Percentiles rank a stretch among this genome's conserved stretches.
Conservation (phyloP, 306 rosid genomes). For the Lathyrus oleraceus region DNA sequence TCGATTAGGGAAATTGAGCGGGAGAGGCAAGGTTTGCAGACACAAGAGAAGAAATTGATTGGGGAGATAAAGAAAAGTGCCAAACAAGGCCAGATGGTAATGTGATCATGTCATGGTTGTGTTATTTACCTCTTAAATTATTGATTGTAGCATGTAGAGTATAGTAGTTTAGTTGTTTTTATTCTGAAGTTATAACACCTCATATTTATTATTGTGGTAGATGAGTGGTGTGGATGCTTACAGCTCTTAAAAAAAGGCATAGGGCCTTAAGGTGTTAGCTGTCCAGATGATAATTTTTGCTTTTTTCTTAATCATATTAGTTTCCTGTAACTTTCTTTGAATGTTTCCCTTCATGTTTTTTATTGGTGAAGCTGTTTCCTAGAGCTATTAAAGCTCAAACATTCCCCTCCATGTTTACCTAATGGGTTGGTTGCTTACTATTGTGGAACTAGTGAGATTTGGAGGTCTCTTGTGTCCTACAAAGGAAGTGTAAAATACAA, state of each 20-base stretch:
- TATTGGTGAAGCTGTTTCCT: conserved; percentile 3
- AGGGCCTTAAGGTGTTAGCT: too few relatives aligned
- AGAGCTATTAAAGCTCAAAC: background rate
- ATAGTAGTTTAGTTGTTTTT: background rate
- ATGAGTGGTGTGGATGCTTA: background rate
- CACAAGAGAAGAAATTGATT: conserved; percentile 93
- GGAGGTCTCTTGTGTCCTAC: background rate
- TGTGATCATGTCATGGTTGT: conserved; percentile 29
- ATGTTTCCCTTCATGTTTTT: background rate
- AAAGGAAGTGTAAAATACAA: background rate
- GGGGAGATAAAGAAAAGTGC: conserved; percentile 95
- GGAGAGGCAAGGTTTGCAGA: conserved; percentile 83
- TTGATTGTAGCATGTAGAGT: background rate
- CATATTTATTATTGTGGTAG: background rate
- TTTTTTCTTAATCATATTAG: background rate
- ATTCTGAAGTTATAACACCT: background rate
- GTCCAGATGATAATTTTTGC: background rate
- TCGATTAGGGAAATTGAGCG: conserved; percentile 96
- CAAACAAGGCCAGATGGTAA: conserved; percentile 98
- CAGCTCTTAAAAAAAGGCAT: too few relatives aligned
- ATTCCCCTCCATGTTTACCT: background rate
- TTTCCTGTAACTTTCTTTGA: background rate
- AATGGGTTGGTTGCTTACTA: conserved; percentile 5
- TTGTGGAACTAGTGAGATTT: conserved; percentile 17
- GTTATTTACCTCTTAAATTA: conserved; percentile 21